Base-by-base conservation (phyloP, 768 basidiomycete genomes). In the Tephrocybe rancida region DNA sequence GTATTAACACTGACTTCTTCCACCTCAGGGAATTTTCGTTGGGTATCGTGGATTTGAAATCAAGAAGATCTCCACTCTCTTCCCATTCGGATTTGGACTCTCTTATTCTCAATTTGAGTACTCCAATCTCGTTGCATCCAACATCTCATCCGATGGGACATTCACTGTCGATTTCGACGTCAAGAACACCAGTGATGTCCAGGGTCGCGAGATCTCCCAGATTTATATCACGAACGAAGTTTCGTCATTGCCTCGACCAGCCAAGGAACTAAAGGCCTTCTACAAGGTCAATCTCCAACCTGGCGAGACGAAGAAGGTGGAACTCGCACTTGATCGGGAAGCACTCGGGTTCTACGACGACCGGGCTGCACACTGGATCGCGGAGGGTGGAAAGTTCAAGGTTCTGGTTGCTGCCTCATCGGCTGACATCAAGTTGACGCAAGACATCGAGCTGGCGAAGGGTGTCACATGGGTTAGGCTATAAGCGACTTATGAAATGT, bases 71-170 rank as follows among this genome's bases (percentile, higher is more conserved):
- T 61, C 68, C 9, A 76, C 83, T n/a, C 70, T 79, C 21, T 84
- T 82, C 64, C 73, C 80, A 9, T 84, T 85, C 62, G 82, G 83
- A 43, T 74, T 71, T 61, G 86, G 86, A 14, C 75, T 87, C 18
- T 82, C 81, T 0, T 86, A 86, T 66, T 78, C 86, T 8, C 71
- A 73, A 7, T 86, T 85, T 65, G 68, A 75, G 18, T 80, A 83
- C 60, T 72, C 77, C 13, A 63, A 69, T 44, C 69, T 84, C 44
- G 45, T 61, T n/a, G 61, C 71, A 34, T 70, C 73, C 0, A 43
- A 61, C 34, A 62, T 76, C 52, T 73, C 68, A 13, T 45, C 66
- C 9, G 60, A 66, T 14, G 65, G 74, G 9, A 58, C 65, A 3
- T 78, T 78, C 58, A 65, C 64, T 0, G 67, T 80, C 3, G 64